These are phyloP conservation scores for Amylocarpus encephaloides DNA, from an alignment of 2,329 filamentous ascomycete genomes.

Conservation along the genomic window DNA sequence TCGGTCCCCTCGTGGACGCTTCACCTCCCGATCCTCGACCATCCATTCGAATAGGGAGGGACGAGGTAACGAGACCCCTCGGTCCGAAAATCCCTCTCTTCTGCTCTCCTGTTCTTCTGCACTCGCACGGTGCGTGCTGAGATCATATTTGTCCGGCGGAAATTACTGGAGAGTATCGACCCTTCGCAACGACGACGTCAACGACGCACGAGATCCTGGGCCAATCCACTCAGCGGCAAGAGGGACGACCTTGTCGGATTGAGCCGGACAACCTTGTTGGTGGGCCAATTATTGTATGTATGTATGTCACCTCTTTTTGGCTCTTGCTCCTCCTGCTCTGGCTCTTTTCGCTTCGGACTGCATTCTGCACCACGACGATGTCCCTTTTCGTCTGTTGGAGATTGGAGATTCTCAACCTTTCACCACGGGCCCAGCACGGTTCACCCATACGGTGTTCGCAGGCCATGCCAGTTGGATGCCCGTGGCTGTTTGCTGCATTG, in stretches of 20 bases:
- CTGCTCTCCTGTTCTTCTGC: background rate
- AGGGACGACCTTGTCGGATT: background rate
- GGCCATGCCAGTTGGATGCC: background rate
- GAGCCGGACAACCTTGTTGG: background rate
- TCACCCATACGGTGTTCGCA: slow-evolving; percentile 2
- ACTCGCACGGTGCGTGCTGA: no score
- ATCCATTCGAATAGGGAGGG: no score
- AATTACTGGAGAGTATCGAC: slow-evolving; percentile 1
- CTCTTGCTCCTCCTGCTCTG: background rate
- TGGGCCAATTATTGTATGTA: slow-evolving; percentile 3
- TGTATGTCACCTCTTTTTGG: background rate
- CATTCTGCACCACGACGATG: background rate
- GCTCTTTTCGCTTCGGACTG: background rate
- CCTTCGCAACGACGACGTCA: background rate
- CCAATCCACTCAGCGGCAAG: background rate
- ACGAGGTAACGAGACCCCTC: no score
- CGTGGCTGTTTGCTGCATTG: background rate
- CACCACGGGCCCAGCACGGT: background rate
- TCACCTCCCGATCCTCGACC: no score
- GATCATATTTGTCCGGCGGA: background rate
- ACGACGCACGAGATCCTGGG: background rate
- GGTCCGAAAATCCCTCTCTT: background rate
- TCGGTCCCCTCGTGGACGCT: no score
- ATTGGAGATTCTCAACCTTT: background rate
- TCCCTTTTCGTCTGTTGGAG: background rate